phyloP scores from a whole-genome alignment of 1,284 basidiomycete genomes.

The Garcileccinum viscosum region DNA sequence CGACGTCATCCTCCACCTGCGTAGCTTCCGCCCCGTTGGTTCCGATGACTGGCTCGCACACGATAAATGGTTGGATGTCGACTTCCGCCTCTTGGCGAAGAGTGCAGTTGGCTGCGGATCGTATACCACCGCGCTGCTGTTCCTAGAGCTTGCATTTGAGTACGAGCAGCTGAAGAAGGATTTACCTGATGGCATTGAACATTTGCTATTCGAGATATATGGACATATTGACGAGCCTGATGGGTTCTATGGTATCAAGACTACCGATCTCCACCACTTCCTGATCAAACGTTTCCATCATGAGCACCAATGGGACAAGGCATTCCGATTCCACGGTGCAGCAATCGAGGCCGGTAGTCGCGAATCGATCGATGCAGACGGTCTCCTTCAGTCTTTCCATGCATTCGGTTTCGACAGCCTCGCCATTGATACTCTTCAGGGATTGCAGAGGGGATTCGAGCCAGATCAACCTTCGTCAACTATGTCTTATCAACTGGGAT shows the following conservation, averaged over 20 bases:
- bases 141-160: slow-evolving; percentile 83
- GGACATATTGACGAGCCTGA: slow-evolving; percentile 96
- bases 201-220: slow-evolving; percentile 90
- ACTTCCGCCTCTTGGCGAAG: slow-evolving; percentile 74
- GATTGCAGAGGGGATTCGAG: slow-evolving; percentile 43
- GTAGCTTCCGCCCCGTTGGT: slow-evolving; percentile 61
- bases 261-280: slow-evolving; percentile 76
- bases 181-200: slow-evolving; percentile 49
- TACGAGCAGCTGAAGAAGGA: slow-evolving; percentile 42
- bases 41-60: slow-evolving; percentile 63
- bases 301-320: slow-evolving; percentile 90
- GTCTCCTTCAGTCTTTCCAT: slow-evolving; percentile 80
- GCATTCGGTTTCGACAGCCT: slow-evolving; percentile 88
- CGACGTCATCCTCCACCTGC: slow-evolving; percentile 81
- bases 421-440: slow-evolving; percentile 68
- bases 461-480: slow-evolving; percentile 47
- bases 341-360: slow-evolving; percentile 67
- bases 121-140: slow-evolving; percentile 89
- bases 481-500: slow-evolving; percentile 81
- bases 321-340: slow-evolving; percentile 90
- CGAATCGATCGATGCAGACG: slow-evolving; percentile 50
- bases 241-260: slow-evolving; percentile 93
- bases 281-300: slow-evolving; percentile 89
- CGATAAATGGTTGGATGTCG: slow-evolving; percentile 86
- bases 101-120: slow-evolving; percentile 82